A percentile compares a stretch with the other conserved stretches of the same genome.
phyloP scores from a whole-genome alignment of 495 filamentous ascomycete species.

The Xylaria intraflava region DNA sequence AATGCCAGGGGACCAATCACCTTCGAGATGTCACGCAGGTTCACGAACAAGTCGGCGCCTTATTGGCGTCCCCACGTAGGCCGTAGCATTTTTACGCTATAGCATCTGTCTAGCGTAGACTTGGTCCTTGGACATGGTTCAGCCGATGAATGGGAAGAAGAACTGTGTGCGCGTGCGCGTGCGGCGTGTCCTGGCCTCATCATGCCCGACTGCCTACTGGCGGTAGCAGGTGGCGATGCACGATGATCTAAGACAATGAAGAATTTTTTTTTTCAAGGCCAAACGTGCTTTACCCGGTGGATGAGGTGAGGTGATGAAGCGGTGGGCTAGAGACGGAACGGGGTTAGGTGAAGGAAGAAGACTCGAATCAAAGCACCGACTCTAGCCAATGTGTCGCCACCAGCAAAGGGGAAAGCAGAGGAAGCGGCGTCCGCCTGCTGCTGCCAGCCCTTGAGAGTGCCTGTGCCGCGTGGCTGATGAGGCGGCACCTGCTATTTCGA shows the following conservation, averaged over 20 bases:
- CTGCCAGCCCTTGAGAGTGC: no score
- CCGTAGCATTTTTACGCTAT: no score
- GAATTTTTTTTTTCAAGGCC: conserved; percentile 5
- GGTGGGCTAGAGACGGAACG: background rate
- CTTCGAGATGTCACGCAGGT: background rate
- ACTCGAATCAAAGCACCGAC: background rate
- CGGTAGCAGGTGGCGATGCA: background rate
- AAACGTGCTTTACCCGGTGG: conserved; percentile 25
- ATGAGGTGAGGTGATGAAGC: conserved; percentile 22
- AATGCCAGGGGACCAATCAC: background rate
- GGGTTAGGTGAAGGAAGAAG: background rate
- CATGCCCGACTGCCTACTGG: background rate
- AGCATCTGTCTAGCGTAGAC: background rate
- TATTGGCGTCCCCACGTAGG: background rate
- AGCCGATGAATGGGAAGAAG: background rate
- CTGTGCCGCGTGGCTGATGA: no score
- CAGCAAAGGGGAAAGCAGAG: no score
- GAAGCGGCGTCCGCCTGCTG: no score
- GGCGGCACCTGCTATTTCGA: no score
- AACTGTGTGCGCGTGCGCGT: background rate
- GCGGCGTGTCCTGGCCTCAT: background rate
- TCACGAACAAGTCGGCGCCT: background rate
- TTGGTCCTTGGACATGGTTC: background rate
- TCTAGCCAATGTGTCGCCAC: no score
- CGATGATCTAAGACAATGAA: conserved; percentile 4